Conservation (phyloP, 805 yeast genomes). For the Saccharomycopsis lassenensis region DNA sequence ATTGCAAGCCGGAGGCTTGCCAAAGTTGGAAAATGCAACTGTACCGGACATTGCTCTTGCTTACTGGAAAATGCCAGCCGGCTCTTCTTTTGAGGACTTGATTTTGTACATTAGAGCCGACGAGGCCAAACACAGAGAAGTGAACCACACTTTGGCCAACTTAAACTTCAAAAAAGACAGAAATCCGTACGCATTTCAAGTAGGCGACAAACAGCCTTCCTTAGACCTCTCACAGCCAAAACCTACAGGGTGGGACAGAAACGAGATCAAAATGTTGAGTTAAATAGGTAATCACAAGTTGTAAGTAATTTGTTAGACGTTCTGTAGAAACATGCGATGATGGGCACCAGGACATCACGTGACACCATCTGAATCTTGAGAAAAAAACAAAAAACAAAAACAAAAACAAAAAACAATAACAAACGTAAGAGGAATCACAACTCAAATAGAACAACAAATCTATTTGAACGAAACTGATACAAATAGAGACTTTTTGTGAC, state of each 20-base stretch:
- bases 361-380: too few relatives aligned
- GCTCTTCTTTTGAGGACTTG: constrained; percentile 48
- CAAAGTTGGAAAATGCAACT: constrained; percentile 32
- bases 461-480: too few relatives aligned
- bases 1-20: constrained; percentile 37
- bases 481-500: too few relatives aligned
- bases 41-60: constrained; percentile 51
- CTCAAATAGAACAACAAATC: too few relatives aligned
- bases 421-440: too few relatives aligned
- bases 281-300: too few relatives aligned
- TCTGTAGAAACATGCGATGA: too few relatives aligned
- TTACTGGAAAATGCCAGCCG: constrained; percentile 49
- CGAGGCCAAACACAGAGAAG: constrained; percentile 72
- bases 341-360: too few relatives aligned
- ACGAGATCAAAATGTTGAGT: too few relatives aligned
- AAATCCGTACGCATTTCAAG: constrained; percentile 52
- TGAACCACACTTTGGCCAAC: constrained; percentile 67
- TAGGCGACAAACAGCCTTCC: constrained; percentile 24
- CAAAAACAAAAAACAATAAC: too few relatives aligned
- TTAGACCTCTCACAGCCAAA: constrained; percentile 21
- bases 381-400: too few relatives aligned
- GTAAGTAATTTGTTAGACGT: too few relatives aligned
- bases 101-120: constrained; percentile 58
- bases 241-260: constrained; percentile 27
- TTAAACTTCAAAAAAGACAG: constrained; percentile 42